Evolutionary conservation across 768 basidiomycete species (phyloP).

Genomic region (Rubroboletus satanas): DNA sequence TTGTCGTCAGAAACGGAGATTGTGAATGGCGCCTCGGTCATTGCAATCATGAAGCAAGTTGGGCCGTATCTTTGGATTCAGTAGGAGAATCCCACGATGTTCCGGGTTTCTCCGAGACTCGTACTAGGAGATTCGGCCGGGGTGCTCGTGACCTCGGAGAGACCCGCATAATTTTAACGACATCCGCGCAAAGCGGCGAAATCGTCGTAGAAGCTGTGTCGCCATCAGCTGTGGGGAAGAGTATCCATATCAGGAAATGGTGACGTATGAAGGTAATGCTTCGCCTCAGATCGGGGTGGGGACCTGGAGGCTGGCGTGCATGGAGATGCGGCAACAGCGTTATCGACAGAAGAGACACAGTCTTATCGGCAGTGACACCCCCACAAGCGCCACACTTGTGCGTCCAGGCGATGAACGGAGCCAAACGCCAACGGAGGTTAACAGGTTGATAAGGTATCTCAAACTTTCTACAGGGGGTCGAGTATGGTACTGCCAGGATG

Average conservation of each 20-base stretch:
- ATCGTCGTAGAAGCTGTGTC: background rate
- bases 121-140: background rate
- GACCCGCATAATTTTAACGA: too few species aligned
- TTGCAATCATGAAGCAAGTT: background rate
- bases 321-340: too few species aligned
- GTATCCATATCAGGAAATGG: background rate
- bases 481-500: too few species aligned
- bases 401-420: too few species aligned
- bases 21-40: constrained; percentile 43
- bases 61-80: background rate
- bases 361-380: too few species aligned
- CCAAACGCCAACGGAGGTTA: too few species aligned
- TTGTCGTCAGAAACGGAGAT: constrained; percentile 43
- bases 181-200: background rate
- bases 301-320: too few species aligned
- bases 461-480: too few species aligned
- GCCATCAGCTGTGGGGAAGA: constrained; percentile 1
- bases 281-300: background rate
- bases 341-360: too few species aligned
- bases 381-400: too few species aligned
- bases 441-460: too few species aligned
- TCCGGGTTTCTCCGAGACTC: background rate
- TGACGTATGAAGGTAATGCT: constrained; percentile 5
- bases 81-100: background rate
- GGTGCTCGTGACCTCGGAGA: too few species aligned